Base-by-base conservation (phyloP, 495 filamentous ascomycete species). In the Neurospora cerealis region DNA sequence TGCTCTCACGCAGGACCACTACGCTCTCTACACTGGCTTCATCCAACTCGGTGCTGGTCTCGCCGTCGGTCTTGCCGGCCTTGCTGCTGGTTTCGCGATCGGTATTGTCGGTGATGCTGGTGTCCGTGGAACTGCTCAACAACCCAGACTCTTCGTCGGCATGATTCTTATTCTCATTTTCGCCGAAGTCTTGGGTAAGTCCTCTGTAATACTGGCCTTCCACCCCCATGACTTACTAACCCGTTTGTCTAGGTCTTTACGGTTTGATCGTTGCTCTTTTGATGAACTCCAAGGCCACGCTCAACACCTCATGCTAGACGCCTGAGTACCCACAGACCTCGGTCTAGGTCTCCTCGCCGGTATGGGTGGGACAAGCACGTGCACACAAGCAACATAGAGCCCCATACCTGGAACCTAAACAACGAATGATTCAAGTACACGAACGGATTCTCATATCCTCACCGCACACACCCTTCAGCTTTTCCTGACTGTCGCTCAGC, bases 101-200 rank as follows among this genome's bases (percentile, higher is more conserved):
- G 96, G 96, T 84, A 99, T 99, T 83, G 96, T 98, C 73, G 96
- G 96, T 89, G 96, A 99, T 80, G 96, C 96, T 80, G 96, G 96
- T 93, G 96, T 99, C 75, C 92, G 96, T 79, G 96, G 96, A 86
- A 95, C 96, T 78, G 96, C 96, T 75, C 96, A 99, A 83, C 96
- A 99, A 84, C 96, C 96, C 69, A 89, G 95, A 79, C 90, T 99
- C 71, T 99, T 97, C 87, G 96, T 99, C 84, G 96, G 96, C 87
- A 99, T 99, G 96, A 98, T 99, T 87, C 86, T 99, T 80, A 99
- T 99, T 88, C 94, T 99, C 87, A 99, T 99, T 97, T 99, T 99
- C 88, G 96, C 96, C 80, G 96, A 98, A 97, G 96, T 98, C 76
- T 85, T 99, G 90, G 96, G 94, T 94, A 86, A 76, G 91, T 86